Evolutionary conservation across 192 early-diverging fungal genomes (phyloP).

Genomic region (Coemansia sp.): DNA sequence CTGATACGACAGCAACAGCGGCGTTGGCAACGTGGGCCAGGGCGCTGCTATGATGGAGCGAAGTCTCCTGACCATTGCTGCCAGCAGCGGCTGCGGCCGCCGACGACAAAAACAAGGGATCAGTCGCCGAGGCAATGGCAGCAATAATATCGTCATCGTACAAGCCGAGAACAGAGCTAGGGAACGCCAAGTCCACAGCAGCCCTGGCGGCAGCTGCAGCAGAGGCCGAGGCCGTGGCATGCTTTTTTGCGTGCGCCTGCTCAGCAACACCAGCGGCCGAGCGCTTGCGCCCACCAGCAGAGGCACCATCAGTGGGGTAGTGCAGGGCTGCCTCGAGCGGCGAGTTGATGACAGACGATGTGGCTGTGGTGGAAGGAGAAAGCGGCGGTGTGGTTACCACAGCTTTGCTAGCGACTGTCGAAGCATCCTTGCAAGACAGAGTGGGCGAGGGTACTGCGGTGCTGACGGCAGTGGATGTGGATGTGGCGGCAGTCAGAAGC

Average conservation of each 20-base stretch:
- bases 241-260: constrained; percentile 12
- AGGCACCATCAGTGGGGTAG: constrained; percentile 21
- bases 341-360: constrained; percentile 46
- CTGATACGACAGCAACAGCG: constrained; percentile 1
- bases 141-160: constrained; percentile 57
- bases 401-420: constrained; percentile 9
- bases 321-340: constrained; percentile 39
- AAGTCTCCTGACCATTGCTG: background rate
- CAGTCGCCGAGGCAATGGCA: constrained; percentile 50
- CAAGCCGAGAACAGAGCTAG: constrained; percentile 40
- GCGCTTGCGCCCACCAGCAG: constrained; percentile 45
- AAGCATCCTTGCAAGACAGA: constrained; percentile 17
- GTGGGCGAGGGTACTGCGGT: constrained; percentile 31
- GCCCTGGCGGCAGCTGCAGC: constrained; percentile 15
- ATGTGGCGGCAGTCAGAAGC: constrained; percentile 34
- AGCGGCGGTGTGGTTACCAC: constrained; percentile 31
- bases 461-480: constrained; percentile 28
- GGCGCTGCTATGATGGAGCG: constrained; percentile 3
- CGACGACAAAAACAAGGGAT: constrained; percentile 48
- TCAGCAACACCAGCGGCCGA: constrained; percentile 19
- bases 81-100: constrained; percentile 27
- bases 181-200: constrained; percentile 21
- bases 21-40: constrained; percentile 4
- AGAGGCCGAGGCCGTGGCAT: constrained; percentile 18
- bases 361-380: constrained; percentile 39